Evolutionary conservation across 805 yeast genomes (phyloP).

Genomic region (Candida krabiensis): DNA sequence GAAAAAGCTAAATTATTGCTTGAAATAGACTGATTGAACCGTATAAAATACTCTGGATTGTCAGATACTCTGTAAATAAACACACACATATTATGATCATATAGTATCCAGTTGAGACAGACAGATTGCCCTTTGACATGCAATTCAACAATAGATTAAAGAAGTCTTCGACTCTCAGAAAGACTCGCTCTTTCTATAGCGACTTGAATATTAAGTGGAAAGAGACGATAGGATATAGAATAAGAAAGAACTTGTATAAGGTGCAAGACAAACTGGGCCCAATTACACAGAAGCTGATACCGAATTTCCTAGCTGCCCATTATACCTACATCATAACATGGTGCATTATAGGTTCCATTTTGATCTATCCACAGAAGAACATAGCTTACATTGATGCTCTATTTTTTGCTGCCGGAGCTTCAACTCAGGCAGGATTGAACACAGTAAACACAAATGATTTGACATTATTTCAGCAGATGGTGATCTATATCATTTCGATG

Average conservation of each 20-base stretch:
- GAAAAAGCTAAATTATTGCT: too few relatives aligned
- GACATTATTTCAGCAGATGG: conserved; percentile 76
- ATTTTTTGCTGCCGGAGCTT: conserved; percentile 71
- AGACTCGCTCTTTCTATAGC: conserved; percentile 10
- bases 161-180: conserved; percentile 8
- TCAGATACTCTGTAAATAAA: too few relatives aligned
- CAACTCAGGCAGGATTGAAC: conserved; percentile 91
- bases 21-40: too few relatives aligned
- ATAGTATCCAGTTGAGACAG: too few relatives aligned
- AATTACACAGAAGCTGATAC: conserved; percentile 40
- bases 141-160: too few relatives aligned
- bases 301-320: conserved; percentile 64
- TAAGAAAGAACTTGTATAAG: conserved; percentile 38
- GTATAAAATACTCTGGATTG: too few relatives aligned
- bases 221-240: conserved; percentile 29
- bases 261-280: conserved; percentile 42
- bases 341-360: conserved; percentile 66
- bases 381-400: conserved; percentile 73
- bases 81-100: background rate
- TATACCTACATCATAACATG: conserved; percentile 65
- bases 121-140: too few relatives aligned
- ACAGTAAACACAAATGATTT: conserved; percentile 68
- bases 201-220: conserved; percentile 11
- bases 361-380: conserved; percentile 74
- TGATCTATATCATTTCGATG: conserved; percentile 59